These are phyloP conservation scores for Neopestalotiopsis clavispora DNA, from an alignment of 2,329 filamentous ascomycete species.

Conservation along the genomic window DNA sequence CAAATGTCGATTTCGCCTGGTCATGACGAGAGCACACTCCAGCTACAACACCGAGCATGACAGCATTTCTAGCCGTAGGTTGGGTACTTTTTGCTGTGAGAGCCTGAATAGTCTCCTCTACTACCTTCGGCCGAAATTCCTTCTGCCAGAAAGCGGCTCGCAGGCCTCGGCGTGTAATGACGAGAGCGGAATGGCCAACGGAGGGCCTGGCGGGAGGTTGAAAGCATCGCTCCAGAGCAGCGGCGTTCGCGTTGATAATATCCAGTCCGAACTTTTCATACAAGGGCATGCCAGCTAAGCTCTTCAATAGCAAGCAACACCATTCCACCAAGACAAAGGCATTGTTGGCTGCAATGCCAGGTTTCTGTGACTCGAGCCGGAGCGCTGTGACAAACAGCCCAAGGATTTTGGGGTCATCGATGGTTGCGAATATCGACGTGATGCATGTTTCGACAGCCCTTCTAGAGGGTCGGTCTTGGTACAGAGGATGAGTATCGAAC, in stretches of 20 bases:
- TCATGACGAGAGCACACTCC: conserved; percentile 81
- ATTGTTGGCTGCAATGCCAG: conserved; percentile 76
- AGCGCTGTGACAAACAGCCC: conserved; percentile 70
- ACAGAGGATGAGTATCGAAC: conserved; percentile 86
- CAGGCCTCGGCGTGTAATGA: conserved; percentile 79
- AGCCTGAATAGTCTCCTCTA: conserved; percentile 66
- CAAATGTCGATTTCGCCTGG: conserved; percentile 65
- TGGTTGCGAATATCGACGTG: conserved; percentile 64
- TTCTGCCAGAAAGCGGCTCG: conserved; percentile 71
- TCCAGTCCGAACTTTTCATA: conserved; percentile 71
- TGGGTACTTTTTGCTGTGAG: conserved; percentile 72
- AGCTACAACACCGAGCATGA: conserved; percentile 83
- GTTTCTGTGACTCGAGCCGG: conserved; percentile 75
- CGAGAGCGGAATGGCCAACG: conserved; percentile 74
- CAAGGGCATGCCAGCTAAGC: conserved; percentile 63
- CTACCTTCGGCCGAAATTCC: conserved; percentile 61
- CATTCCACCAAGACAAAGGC: conserved; percentile 92
- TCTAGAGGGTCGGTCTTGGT: conserved; percentile 84
- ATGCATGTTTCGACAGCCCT: conserved; percentile 84
- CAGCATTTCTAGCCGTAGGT: conserved; percentile 71
- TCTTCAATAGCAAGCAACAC: conserved; percentile 80
- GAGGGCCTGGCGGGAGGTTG: conserved; percentile 66
- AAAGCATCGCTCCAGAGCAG: conserved; percentile 78
- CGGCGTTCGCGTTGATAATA: conserved; percentile 71
- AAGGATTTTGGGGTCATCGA: conserved; percentile 62